Evolutionary conservation across 805 yeast genomes (phyloP).

Genomic region (Candida odintsovae): DNA sequence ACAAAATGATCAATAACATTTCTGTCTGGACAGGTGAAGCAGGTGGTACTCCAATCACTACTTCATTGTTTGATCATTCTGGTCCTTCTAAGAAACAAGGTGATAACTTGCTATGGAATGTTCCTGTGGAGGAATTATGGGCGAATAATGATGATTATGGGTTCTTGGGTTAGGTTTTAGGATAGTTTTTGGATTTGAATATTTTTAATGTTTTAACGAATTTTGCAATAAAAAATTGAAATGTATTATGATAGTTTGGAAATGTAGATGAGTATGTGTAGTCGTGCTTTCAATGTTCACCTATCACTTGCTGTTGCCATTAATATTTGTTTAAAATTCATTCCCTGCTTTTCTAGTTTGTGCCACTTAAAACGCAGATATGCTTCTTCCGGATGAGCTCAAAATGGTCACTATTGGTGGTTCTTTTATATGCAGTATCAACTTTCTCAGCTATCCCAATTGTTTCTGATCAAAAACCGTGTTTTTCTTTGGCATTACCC

Average conservation of each 20-base stretch:
- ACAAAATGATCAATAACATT: slow-evolving; percentile 55
- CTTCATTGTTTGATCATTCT: slow-evolving; percentile 21
- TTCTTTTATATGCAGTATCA: too few relatives aligned
- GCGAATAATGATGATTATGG: slow-evolving; percentile 43
- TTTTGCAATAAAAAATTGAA: neutral
- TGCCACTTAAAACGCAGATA: too few relatives aligned
- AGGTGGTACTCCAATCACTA: slow-evolving; percentile 24
- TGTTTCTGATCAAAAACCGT: too few relatives aligned
- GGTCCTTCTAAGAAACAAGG: neutral
- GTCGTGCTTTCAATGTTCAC: too few relatives aligned
- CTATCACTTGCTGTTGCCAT: too few relatives aligned
- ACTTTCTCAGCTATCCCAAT: too few relatives aligned
- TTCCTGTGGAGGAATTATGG: slow-evolving; percentile 43
- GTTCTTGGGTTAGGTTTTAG: slow-evolving; percentile 31
- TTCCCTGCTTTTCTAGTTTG: too few relatives aligned
- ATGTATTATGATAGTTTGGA: neutral
- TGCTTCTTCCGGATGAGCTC: too few relatives aligned
- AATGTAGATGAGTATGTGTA: too few relatives aligned
- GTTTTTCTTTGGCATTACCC: too few relatives aligned
- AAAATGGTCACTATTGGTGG: too few relatives aligned
- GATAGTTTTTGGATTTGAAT: neutral
- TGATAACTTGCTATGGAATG: slow-evolving; percentile 20
- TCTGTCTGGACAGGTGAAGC: slow-evolving; percentile 55
- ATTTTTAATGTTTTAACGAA: neutral
- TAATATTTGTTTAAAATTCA: too few relatives aligned